These are phyloP conservation scores for Albizia julibrissin DNA, from an alignment of 306 rosid genomes.

Conservation along the genomic window DNA sequence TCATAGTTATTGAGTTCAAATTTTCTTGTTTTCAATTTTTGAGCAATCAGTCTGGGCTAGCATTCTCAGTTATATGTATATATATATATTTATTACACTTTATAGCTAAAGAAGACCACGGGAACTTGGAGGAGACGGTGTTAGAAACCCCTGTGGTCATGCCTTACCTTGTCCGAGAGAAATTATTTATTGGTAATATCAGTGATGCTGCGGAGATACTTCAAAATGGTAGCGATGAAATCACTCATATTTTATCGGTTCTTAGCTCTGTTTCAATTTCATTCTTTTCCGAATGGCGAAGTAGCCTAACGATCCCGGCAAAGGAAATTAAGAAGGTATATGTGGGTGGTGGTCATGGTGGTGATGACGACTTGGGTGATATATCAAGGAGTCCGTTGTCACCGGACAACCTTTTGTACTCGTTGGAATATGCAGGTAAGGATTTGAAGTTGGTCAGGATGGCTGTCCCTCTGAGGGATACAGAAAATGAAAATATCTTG, in stretches of 20 bases:
- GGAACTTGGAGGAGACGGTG: neutral
- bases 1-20: neutral
- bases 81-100: neutral
- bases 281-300: conserved; percentile 81
- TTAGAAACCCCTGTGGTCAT: conserved; percentile 36
- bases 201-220: conserved; percentile 74
- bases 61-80: neutral
- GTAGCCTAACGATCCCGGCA: conserved; percentile 50
- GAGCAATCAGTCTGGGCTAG: neutral
- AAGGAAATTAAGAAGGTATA: conserved; percentile 64
- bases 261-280: conserved; percentile 81
- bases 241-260: conserved; percentile 78
- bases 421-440: conserved; percentile 76
- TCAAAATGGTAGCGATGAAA: conserved; percentile 49
- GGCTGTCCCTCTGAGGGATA: conserved; percentile 88
- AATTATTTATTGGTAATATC: conserved; percentile 79
- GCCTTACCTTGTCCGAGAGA: conserved; percentile 85
- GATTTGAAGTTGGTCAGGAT: conserved; percentile 80
- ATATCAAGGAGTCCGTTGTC: conserved; percentile 49
- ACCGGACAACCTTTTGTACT: conserved; percentile 63
- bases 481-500: conserved; percentile 73
- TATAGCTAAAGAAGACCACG: conserved; percentile 9
- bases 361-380: conserved; percentile 39
- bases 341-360: conserved; percentile 39
- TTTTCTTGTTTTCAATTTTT: neutral